Conservation (phyloP, 495 filamentous ascomycete genomes). For the Hypoxylon cercidicola region DNA sequence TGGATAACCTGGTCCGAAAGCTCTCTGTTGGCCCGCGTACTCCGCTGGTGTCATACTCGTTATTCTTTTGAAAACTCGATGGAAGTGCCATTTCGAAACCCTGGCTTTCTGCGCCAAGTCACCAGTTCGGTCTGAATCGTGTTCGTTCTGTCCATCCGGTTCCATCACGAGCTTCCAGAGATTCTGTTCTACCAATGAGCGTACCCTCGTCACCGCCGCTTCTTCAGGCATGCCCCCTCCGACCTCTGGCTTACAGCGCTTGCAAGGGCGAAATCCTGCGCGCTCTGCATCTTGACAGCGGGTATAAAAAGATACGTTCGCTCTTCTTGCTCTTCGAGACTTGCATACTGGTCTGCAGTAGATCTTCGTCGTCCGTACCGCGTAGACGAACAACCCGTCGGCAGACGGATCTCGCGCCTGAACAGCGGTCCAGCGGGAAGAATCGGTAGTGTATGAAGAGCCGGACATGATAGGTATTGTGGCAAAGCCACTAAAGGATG, state of each 20-base stretch:
- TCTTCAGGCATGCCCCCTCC: slow-evolving; percentile 50
- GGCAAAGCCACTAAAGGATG: neutral
- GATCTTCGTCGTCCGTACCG: slow-evolving; percentile 69
- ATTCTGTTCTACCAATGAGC: slow-evolving; percentile 43
- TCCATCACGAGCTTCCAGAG: slow-evolving; percentile 9
- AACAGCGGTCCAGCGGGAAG: slow-evolving; percentile 64
- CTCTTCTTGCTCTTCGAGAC: slow-evolving; percentile 68
- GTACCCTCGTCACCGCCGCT: slow-evolving; percentile 60
- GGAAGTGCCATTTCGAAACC: slow-evolving; percentile 70
- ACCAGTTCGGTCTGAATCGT: slow-evolving; percentile 55
- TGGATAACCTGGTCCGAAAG: neutral
- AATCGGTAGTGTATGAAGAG: slow-evolving; percentile 19
- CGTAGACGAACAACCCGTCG: slow-evolving; percentile 67
- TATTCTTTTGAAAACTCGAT: slow-evolving; percentile 69
- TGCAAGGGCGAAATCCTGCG: slow-evolving; percentile 70
- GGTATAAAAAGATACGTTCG: slow-evolving; percentile 69
- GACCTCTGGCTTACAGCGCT: slow-evolving; percentile 68
- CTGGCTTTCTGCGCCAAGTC: slow-evolving; percentile 64
- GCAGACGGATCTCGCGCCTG: slow-evolving; percentile 61
- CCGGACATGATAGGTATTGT: slow-evolving; percentile 8
- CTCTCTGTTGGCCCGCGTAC: slow-evolving; percentile 47
- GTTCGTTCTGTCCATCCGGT: slow-evolving; percentile 29
- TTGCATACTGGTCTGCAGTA: slow-evolving; percentile 72
- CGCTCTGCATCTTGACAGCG: slow-evolving; percentile 63
- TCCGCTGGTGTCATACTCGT: slow-evolving; percentile 68